A percentile compares a stretch with the other conserved stretches of the same genome.
phyloP scores from a whole-genome alignment of 495 filamentous ascomycete genomes.

The Hypoxylon perforatum region DNA sequence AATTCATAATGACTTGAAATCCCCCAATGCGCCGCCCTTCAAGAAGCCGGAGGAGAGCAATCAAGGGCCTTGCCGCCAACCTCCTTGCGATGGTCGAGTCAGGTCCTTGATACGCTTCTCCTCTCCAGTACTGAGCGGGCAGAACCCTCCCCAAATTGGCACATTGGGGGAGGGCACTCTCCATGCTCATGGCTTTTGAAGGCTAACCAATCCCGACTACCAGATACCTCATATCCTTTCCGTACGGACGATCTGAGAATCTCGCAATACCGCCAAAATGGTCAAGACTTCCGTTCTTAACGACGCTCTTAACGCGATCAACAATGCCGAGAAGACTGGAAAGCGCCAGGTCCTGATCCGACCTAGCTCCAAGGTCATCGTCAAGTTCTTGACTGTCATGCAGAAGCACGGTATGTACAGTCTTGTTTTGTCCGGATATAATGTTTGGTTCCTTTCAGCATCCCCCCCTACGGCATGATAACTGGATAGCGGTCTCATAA shows the following conservation, averaged over 20 bases:
- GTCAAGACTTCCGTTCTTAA: conserved; percentile 98
- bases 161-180: conserved; percentile 83
- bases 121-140: conserved; percentile 83
- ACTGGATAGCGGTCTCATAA: conserved; percentile 93
- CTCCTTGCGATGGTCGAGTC: conserved; percentile 33
- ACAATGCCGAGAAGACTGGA: conserved; percentile 99
- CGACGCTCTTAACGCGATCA: conserved; percentile 99
- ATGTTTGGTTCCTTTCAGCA: background rate
- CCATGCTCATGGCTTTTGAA: conserved; percentile 85
- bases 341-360: conserved; percentile 98
- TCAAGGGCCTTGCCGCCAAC: conserved; percentile 45
- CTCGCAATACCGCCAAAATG: conserved; percentile 79
- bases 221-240: conserved; percentile 81
- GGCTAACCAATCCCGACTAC: conserved; percentile 70
- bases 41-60: conserved; percentile 63
- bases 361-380: conserved; percentile 97
- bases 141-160: conserved; percentile 79
- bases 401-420: conserved; percentile 92
- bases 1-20: conserved; percentile 46
- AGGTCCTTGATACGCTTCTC: conserved; percentile 74
- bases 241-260: conserved; percentile 81
- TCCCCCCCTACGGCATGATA: conserved; percentile 86
- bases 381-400: conserved; percentile 99
- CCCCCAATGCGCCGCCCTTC: conserved; percentile 54
- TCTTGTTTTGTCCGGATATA: background rate